Base-by-base conservation (phyloP, 2,329 filamentous ascomycete species). In the Pseudogymnoascus sp. region DNA sequence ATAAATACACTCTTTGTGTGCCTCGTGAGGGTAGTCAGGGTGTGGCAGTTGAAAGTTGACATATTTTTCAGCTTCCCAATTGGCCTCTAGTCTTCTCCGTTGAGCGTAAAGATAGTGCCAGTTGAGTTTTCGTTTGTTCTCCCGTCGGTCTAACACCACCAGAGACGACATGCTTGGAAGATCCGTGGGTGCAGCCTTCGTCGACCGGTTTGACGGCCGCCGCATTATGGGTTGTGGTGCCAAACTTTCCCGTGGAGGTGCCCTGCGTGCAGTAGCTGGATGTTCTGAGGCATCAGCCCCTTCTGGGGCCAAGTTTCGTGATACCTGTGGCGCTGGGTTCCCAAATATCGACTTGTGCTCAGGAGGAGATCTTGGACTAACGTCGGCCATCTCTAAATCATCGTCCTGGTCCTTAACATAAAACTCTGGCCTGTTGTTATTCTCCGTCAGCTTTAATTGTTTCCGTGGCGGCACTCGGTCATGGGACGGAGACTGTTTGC, bases 71-170 rank as follows among this genome's bases (percentile, higher is more conserved):
- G 87, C 82, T 64, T 91, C 86, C 95, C 95, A 99, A 72, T 99
- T 97, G 6, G 88, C 86, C 76, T 99, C 95, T 12, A 99, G 78
- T 21, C 87, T 83, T 62, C 88, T 84, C 64, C 95, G 88, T 79
- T 96, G 90, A 67, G 90, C 91, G 77, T 96, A 99, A 0, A 99
- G 80, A 72, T 95, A 91, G 61, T 92, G 89, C 93, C 93, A 99
- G 74, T 96, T 96, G 58, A 97, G 78, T 69, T 85, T 88, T 63
- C 87, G 71, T 71, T 80, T 70, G 70, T 79, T 65, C 68, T 74
- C 16, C 71, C 71, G 67, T 81, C 83, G 78, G 79, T 86, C 64
- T 72, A 75, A 78, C 78, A 86, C 38, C 81, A 76, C 6, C 23
- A 75, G 64, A 14, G 69, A 71, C 11, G 72, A 63, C 21, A 63